phyloP scores from a whole-genome alignment of 2,329 filamentous ascomycete species.

The Claviceps spartinae region DNA sequence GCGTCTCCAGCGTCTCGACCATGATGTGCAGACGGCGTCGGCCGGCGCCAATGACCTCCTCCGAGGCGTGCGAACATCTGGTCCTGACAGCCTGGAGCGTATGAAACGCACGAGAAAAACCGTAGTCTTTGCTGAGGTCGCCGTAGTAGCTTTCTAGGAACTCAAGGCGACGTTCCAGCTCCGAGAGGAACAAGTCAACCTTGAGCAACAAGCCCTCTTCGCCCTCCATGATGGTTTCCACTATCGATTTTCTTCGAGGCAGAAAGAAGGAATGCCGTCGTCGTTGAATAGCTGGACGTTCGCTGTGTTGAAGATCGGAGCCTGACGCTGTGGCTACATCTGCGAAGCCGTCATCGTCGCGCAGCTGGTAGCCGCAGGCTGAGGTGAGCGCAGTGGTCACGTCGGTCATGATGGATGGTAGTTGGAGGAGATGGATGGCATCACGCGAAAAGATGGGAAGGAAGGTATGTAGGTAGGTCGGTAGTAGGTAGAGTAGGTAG shows the following conservation, averaged over 20 bases:
- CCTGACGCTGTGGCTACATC: constrained; percentile 28
- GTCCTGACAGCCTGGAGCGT: constrained; percentile 78
- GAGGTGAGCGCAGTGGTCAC: constrained; percentile 25
- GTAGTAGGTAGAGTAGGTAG: too few species aligned
- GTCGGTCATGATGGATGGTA: constrained; percentile 20
- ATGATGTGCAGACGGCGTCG: constrained; percentile 73
- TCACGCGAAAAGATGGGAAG: neutral
- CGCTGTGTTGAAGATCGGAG: constrained; percentile 20
- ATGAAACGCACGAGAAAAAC: constrained; percentile 71
- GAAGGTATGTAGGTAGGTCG: too few species aligned
- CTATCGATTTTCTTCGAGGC: constrained; percentile 44
- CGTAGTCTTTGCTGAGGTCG: constrained; percentile 69
- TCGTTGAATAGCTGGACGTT: constrained; percentile 20
- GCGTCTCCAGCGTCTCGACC: constrained; percentile 79
- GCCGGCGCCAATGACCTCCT: constrained; percentile 78
- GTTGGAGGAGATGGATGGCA: neutral
- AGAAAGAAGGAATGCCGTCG: constrained; percentile 45
- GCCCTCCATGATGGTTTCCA: constrained; percentile 46
- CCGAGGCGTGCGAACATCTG: constrained; percentile 79
- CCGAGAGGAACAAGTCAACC: constrained; percentile 69
- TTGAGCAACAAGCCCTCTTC: constrained; percentile 49
- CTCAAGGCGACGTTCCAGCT: constrained; percentile 76
- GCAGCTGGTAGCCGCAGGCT: constrained; percentile 21
- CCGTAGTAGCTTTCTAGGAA: constrained; percentile 84
- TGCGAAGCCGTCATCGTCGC: constrained; percentile 15